Evolutionary conservation across 768 basidiomycete species (phyloP), one percentile per base, ranked within the genome.

Genomic region (Coprinopsis marcescibilis): DNA sequence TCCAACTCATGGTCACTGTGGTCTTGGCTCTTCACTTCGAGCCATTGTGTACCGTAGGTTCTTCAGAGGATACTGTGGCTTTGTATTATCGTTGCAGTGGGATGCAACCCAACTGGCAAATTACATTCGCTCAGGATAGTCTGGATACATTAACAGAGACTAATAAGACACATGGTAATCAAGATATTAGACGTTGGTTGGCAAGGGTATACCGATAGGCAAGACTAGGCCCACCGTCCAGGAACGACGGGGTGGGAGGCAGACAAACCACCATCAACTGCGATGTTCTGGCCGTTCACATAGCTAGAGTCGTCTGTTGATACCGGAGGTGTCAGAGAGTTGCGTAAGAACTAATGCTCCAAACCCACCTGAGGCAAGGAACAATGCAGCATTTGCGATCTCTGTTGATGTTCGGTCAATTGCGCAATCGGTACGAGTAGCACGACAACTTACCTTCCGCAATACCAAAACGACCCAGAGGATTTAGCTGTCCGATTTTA

Each of bases 261-360:
- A 10, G 86, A 83, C 49, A 95, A 63, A 1, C 90, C 93, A 5
- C 93, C 94, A 55, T 95, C 93, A 24, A 92, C 84, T 0, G 84
- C 83, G 24, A 90, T 74, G 56, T 82, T 85, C 58, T 93, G 88
- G 13, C 89, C 94, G 58, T 94, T 96, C 46, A 97, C 80, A 63
- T 92, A 94, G 64, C 89, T 92, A 1, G 89, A 83, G 52, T 90
- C 88, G 55, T 92, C 90, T 90, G 59, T 8, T 40, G 34, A 49
- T 4, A 29, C 30, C 13, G 45, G 36, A 14, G 47, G 32, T 45
- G n/a, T 43, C n/a, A 34, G 27, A 25, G 27, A 8, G 35, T 20
- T 37, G 20, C n/a, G 30, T 12, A 17, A 4, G 39, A 4, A 44
- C 4, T 44, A 40, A 32, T 55, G 34, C 47, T 51, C n/a, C 30